Base-by-base conservation (phyloP, 2,329 filamentous ascomycete species). In the Exophiala oligosperma region DNA sequence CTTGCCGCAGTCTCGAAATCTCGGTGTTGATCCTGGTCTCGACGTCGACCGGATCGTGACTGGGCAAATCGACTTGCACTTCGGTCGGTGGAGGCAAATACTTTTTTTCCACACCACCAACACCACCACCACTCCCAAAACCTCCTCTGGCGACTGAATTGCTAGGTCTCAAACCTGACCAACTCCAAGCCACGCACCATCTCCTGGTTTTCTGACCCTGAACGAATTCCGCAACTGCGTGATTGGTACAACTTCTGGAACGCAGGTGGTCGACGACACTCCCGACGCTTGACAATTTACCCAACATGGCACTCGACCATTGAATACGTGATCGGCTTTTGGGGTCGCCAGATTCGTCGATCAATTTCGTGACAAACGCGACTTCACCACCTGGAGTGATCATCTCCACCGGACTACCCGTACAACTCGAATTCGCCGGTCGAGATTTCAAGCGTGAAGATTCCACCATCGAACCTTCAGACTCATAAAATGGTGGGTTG, bases 401-500 rank as follows among this genome's bases (percentile, higher is more conserved):
- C 93, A 97, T 97, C 72, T 99, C 94, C 1, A 86, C 79, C 0
- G 84, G 80, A 0, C 89, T 83, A 5, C 93, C 94, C 0, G 92
- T 96, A 67, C 84, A 87, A 49, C 75, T 73, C 0, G 89, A 88
- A 56, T 84, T 84, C 0, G 92, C 89, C 0, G 85, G 85, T 0
- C 81, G 79, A 2, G 80, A 74, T 72, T 97, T 96, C 38, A 80
- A 73, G 14, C 78, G 72, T 0, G 90, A 88, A 1, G 87, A 88
- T 3, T 77, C 74, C 2, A 81, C 65, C 73, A 97, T 83, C 51
- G 95, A 91, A 4, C 80, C 74, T 2, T 82, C 76, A 0, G 90
- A 92, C n/a, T 79, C 73, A 76, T 97, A 97, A 75, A 99, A 99
- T 0, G 94, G 94, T 0, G 94, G 94, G 66, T 99, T 99, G 63